Base-by-base conservation (phyloP, 2,329 filamentous ascomycete species). In the Drechslerella stenobrocha region DNA sequence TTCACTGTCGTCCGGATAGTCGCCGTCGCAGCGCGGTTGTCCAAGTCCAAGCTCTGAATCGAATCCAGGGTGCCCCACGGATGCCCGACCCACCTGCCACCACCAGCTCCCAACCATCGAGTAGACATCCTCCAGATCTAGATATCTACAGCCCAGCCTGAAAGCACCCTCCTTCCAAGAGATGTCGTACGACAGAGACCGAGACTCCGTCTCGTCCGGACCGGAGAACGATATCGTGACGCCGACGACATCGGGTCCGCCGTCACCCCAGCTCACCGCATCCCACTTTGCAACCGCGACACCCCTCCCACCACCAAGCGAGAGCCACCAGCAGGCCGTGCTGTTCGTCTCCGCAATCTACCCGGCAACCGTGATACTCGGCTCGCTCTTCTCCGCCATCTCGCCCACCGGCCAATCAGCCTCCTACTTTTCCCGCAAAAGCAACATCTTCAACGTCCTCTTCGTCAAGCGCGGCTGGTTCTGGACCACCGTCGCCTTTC, bases 381-480 rank as follows among this genome's bases (percentile, higher is more conserved):
- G 93, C 71, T 88, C 89, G 24, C 74, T 95, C 71, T 96, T 89
- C 81, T 87, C 87, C 45, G 78, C 84, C 32, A 77, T 97, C 52
- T 91, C 90, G 15, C 90, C 90, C 0, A 79, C 84, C 66, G 85
- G 85, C 8, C 75, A 76, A 37, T 76, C 80, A 2, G 83, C 87
- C 51, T 88, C 88, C 1, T 98, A 97, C 80, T 98, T 98, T 76
- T 92, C 93, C 46, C 87, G 87, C 73, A 98, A 98, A 78, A 82
- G 85, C 76, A 98, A 98, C 78, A 73, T 96, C 52, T 88, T 97
- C 82, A 98, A 98, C 75, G 77, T 88, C 46, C 83, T 90, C 73
- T 98, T 97, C 75, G 93, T 98, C 74, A 98, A 98, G 80, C 81
- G 88, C 55, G 92, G 92, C 69, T 98, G 93, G 93, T 83, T 86